A percentile compares a stretch with the other conserved stretches of the same genome.
phyloP scores from a whole-genome alignment of 371 early-diverging fungal genomes.

The Rhizomucor pusillus region DNA sequence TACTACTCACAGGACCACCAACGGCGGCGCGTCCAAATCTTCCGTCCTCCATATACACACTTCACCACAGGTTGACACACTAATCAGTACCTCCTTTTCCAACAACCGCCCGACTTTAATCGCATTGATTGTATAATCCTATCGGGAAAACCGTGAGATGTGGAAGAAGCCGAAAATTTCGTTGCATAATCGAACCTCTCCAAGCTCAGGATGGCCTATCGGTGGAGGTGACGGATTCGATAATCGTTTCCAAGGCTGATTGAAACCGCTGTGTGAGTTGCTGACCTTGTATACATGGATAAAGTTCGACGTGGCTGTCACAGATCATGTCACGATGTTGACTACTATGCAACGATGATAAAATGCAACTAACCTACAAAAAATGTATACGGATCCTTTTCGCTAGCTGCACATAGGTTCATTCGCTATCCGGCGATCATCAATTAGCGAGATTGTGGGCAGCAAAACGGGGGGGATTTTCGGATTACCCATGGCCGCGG shows the following conservation, averaged over 20 bases:
- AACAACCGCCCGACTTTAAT: constrained; percentile 48
- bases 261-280: constrained; percentile 11
- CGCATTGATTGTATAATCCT: constrained; percentile 54
- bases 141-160: not conserved
- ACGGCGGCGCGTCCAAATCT: constrained; percentile 38
- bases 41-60: constrained; percentile 53
- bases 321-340: not conserved
- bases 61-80: constrained; percentile 52
- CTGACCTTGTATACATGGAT: constrained; percentile 22
- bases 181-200: constrained; percentile 3
- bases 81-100: constrained; percentile 47
- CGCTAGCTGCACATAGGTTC: constrained; percentile 44
- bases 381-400: constrained; percentile 32
- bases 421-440: constrained; percentile 23
- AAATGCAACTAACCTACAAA: constrained; percentile 30
- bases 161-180: not conserved
- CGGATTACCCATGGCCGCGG: constrained; percentile 19
- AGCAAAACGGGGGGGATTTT: not conserved
- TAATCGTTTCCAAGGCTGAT: constrained; percentile 18
- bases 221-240: constrained; percentile 6
- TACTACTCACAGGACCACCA: constrained; percentile 29
- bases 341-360: not conserved
- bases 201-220: constrained; percentile 18
- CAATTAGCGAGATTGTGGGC: not conserved
- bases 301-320: constrained; percentile 28